Evolutionary conservation across 805 yeast genomes (phyloP).

Genomic region (Alloascoidea africana): DNA sequence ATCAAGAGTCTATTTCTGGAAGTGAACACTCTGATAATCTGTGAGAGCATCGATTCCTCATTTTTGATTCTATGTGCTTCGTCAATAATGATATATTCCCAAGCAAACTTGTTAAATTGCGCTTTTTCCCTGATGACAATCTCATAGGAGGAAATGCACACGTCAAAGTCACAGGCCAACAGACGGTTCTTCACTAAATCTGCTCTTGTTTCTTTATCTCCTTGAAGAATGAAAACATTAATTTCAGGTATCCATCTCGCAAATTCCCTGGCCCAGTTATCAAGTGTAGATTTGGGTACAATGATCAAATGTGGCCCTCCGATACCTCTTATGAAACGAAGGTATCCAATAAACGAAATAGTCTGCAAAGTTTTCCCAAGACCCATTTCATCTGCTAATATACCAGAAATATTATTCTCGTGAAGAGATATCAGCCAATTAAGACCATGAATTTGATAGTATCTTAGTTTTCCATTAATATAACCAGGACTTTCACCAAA

Average conservation of each 20-base stretch:
- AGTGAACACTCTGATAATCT: constrained; percentile 78
- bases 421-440: constrained; percentile 88
- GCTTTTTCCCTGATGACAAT: constrained; percentile 85
- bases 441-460: constrained; percentile 87
- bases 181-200: constrained; percentile 42
- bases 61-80: constrained; percentile 96
- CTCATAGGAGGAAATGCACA: constrained; percentile 80
- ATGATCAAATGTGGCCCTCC: constrained; percentile 87
- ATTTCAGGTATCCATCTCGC: constrained; percentile 95
- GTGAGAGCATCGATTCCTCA: constrained; percentile 84
- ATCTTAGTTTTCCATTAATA: constrained; percentile 63
- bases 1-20: constrained; percentile 74
- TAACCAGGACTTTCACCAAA: constrained; percentile 76
- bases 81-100: constrained; percentile 91
- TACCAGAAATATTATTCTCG: constrained; percentile 83
- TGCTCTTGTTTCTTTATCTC: constrained; percentile 70
- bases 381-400: constrained; percentile 97
- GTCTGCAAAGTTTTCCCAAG: constrained; percentile 93
- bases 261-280: constrained; percentile 94
- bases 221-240: constrained; percentile 71
- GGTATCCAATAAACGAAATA: constrained; percentile 77
- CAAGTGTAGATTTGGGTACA: constrained; percentile 91
- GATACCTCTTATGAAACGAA: constrained; percentile 61
- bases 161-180: constrained; percentile 72
- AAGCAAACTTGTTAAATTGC: constrained; percentile 61